Percentiles rank a stretch among this genome's conserved stretches.
Evolutionary conservation across 2,329 filamentous ascomycete genomes (phyloP).

Genomic region (Saccharata proteae): DNA sequence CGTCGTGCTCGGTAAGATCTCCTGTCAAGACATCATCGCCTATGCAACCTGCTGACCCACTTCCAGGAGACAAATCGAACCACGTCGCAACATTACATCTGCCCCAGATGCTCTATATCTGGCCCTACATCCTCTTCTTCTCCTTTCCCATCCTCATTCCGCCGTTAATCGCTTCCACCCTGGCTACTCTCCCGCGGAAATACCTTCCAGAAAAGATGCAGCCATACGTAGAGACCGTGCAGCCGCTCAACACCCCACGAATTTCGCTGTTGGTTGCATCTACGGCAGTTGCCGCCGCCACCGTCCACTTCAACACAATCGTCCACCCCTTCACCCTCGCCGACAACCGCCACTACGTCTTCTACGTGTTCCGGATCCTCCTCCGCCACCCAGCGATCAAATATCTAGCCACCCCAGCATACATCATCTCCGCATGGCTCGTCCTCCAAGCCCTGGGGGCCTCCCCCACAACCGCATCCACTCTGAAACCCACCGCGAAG

Average conservation of each 20-base stretch:
- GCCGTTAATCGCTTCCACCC: background rate
- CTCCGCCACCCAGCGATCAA: constrained; percentile 50
- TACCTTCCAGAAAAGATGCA: background rate
- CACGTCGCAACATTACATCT: constrained; percentile 82
- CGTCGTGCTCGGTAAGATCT: constrained; percentile 65
- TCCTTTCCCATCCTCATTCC: constrained; percentile 54
- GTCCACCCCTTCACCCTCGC: constrained; percentile 92
- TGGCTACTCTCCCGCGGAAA: constrained; percentile 1
- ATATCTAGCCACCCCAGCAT: constrained; percentile 56
- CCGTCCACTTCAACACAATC: constrained; percentile 75
- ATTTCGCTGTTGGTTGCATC: constrained; percentile 11
- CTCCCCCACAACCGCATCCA: too few relatives aligned
- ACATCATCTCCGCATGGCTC: constrained; percentile 58
- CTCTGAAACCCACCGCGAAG: constrained; percentile 2
- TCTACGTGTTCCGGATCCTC: constrained; percentile 86
- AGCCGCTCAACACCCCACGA: constrained; percentile 19
- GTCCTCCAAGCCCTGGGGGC: constrained; percentile 50
- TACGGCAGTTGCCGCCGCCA: constrained; percentile 27
- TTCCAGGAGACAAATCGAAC: constrained; percentile 77
- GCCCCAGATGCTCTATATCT: constrained; percentile 90
- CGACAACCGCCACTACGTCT: constrained; percentile 94
- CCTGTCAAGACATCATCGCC: background rate
- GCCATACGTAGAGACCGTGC: constrained; percentile 1
- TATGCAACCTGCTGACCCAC: constrained; percentile 6
- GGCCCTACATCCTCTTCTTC: constrained; percentile 83